These are phyloP conservation scores for Entrophospora sp. DNA, from an alignment of 192 early-diverging fungal genomes.

Conservation along the genomic window DNA sequence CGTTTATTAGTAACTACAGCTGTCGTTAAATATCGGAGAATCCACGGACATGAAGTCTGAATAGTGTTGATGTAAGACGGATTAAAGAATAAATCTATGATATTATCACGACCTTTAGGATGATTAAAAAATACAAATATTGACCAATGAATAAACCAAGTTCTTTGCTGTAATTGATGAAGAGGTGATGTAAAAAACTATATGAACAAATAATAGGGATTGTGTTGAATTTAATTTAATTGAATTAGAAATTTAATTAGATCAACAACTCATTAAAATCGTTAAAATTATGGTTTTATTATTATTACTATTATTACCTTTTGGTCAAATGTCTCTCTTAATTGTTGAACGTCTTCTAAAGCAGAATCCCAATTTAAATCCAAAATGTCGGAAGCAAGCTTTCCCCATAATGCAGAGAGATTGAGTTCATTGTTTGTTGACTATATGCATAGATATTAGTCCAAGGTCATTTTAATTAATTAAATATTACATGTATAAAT, in stretches of 20 bases:
- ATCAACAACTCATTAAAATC: too few species aligned
- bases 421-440: conserved; percentile 77
- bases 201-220: background rate
- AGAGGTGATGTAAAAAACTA: conserved; percentile 52
- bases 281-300: too few species aligned
- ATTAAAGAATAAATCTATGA: conserved; percentile 86
- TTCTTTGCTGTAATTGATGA: conserved; percentile 84
- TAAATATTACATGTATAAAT: background rate
- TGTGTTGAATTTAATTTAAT: background rate
- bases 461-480: background rate
- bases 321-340: conserved; percentile 85
- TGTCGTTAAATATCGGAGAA: conserved; percentile 84
- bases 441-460: conserved; percentile 28
- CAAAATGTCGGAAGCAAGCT: conserved; percentile 90
- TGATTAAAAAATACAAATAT: conserved; percentile 98
- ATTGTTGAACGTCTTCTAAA: conserved; percentile 75
- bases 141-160: conserved; percentile 93
- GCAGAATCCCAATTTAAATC: conserved; percentile 90
- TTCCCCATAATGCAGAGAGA: conserved; percentile 89
- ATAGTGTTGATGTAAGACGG: conserved; percentile 94
- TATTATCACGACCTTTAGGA: conserved; percentile 86
- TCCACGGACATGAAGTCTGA: conserved; percentile 93
- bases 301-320: conserved; percentile 45
- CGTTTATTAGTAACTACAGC: conserved; percentile 87
- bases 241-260: too few species aligned